Evolutionary conservation across 495 filamentous ascomycete genomes (phyloP), one percentile per base, ranked within the genome.

Genomic region (Hypoxylon lienhwacheense): DNA sequence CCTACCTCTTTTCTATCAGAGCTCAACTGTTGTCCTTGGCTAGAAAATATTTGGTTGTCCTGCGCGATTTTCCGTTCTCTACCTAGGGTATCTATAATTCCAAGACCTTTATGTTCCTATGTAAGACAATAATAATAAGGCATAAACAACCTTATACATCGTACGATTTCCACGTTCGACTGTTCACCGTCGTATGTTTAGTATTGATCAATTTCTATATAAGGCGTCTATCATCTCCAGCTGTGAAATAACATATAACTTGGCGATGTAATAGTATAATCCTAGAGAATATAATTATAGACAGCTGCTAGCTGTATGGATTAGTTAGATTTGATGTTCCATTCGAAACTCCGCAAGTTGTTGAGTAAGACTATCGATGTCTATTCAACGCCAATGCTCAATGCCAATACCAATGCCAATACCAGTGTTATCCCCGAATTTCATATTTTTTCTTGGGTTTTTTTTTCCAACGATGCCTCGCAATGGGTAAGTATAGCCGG

Each of bases 401-500:
- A n/a, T n/a, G n/a, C n/a, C n/a, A n/a, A n/a, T n/a, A n/a, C n/a
- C n/a, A n/a, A n/a, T n/a, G n/a, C n/a, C n/a, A n/a, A n/a, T n/a
- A n/a, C n/a, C n/a, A n/a, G n/a, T 36, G 7, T 43, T 42, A 47
- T 55, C 35, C 40, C 29, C 49, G 51, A 31, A 14, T 37, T 51
- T 55, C 7, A 36, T 26, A 11, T 15, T 42, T 32, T 11, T 11
- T 17, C 25, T 10, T 17, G 10, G 3, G 22, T 24, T 16, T 28
- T 50, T 15, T 11, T 17, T 16, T 35, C 22, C 12, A 47, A 32
- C 29, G 8, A 20, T 29, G 5, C 25, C 28, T 55, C 35, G 7
- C 43, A 61, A 52, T 12, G 32, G 52, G 58, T 17, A 61, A 47
- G 58, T 61, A 39, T 37, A 61, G 21, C 47, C 58, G 58, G 47